Evolutionary conservation across 495 filamentous ascomycete species (phyloP).

Genomic region (Aspergillus wentii): DNA sequence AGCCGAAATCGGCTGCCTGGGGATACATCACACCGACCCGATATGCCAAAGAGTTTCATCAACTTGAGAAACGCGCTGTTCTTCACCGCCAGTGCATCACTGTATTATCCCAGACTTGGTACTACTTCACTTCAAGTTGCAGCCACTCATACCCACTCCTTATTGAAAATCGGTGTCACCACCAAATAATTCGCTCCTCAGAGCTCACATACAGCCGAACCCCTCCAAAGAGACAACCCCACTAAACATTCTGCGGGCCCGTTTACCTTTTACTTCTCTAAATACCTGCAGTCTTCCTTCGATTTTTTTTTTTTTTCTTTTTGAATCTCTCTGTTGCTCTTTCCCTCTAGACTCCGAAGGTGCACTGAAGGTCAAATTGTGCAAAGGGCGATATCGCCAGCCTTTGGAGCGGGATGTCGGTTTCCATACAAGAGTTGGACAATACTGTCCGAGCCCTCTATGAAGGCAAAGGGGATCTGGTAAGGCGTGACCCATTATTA

Average conservation of each 20-base stretch:
- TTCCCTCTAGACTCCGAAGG: constrained; percentile 4
- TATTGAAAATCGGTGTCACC: too few species aligned
- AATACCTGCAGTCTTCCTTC: not conserved
- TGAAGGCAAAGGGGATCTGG: constrained; percentile 87
- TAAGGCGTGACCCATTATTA: constrained; percentile 40
- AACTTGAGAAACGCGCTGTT: constrained; percentile 2
- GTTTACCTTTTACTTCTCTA: constrained; percentile 2
- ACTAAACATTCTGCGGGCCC: constrained; percentile 1
- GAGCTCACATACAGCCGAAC: too few species aligned
- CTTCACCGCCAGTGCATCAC: constrained; percentile 5
- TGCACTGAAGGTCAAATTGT: constrained; percentile 13
- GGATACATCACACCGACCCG: too few species aligned
- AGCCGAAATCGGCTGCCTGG: too few species aligned
- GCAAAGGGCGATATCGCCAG: constrained; percentile 27
- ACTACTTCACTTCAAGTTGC: too few species aligned
- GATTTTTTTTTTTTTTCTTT: constrained; percentile 7
- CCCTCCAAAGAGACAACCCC: not conserved
- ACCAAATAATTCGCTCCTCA: too few species aligned
- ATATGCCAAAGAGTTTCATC: too few species aligned
- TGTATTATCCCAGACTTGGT: not conserved
- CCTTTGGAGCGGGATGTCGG: constrained; percentile 49
- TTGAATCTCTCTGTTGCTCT: constrained; percentile 4
- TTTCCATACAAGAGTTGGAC: constrained; percentile 89
- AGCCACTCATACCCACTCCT: too few species aligned
- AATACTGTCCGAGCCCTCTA: constrained; percentile 93